Conservation (phyloP, 2,329 filamentous ascomycete species). For the Falciphora oryzae region DNA sequence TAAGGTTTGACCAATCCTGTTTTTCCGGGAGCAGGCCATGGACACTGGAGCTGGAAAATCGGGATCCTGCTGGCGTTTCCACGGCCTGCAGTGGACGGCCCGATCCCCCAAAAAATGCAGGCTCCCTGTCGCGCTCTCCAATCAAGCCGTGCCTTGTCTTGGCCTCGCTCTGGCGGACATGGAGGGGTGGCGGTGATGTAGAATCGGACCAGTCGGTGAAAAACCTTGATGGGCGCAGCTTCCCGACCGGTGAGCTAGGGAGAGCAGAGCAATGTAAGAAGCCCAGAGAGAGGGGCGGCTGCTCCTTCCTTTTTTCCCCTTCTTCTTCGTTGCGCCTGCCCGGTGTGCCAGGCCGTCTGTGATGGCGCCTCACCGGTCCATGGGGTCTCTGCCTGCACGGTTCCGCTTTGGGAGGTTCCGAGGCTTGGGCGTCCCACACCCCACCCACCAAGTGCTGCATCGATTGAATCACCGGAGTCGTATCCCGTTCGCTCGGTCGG, state of each 20-base stretch:
- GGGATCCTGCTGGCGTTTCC: background rate
- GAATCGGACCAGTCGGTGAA: background rate
- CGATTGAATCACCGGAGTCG: background rate
- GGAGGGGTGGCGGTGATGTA: background rate
- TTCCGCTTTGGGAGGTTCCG: background rate
- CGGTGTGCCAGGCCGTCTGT: constrained; percentile 1
- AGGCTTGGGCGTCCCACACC: background rate
- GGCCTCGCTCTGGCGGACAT: too few relatives aligned
- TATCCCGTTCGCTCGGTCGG: background rate
- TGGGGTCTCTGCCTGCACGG: background rate
- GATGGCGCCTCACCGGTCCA: constrained; percentile 4
- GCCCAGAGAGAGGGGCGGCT: background rate
- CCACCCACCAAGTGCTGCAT: background rate
- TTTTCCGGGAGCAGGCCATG: too few relatives aligned
- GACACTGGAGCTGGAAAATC: background rate
- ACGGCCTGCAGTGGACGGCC: background rate
- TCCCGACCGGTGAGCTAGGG: background rate
- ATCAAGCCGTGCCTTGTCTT: background rate
- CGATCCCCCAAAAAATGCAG: background rate
- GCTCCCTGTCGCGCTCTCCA: background rate
- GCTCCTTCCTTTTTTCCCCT: background rate
- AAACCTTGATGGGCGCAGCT: background rate
- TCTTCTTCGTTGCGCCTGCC: background rate
- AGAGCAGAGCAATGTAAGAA: background rate
- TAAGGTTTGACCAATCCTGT: too few relatives aligned